Conservation (phyloP, 129 eudicot genomes). For the Artemisia annua region DNA sequence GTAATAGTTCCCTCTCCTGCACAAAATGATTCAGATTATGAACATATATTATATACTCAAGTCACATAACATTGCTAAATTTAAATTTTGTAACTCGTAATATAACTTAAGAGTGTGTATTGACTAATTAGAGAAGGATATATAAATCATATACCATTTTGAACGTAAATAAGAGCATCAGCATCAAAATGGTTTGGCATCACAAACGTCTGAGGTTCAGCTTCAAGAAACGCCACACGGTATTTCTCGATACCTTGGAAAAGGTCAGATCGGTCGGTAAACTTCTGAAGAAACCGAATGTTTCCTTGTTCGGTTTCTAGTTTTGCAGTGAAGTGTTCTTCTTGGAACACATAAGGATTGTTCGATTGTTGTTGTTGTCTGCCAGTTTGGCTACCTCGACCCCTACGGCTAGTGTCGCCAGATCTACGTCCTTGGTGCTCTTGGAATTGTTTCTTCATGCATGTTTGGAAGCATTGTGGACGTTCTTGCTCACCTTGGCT, state of each 20-base stretch:
- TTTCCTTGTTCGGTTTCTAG: conserved; percentile 51
- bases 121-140: neutral
- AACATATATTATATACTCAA: neutral
- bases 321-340: conserved; percentile 48
- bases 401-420: conserved; percentile 1
- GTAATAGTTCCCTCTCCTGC: conserved; percentile 64
- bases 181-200: conserved; percentile 76
- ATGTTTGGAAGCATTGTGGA: conserved; percentile 27
- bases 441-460: conserved; percentile 15
- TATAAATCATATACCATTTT: conserved; percentile 40
- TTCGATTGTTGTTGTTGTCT: conserved; percentile 5
- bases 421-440: conserved; percentile 2
- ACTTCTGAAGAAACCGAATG: conserved; percentile 51
- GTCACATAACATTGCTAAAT: too few relatives aligned
- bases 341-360: conserved; percentile 70
- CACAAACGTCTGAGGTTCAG: conserved; percentile 67
- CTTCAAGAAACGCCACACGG: conserved; percentile 60
- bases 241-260: conserved; percentile 60
- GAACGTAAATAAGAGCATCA: conserved; percentile 54
- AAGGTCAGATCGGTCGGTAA: conserved; percentile 58
- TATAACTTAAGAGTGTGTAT: too few relatives aligned
- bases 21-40: neutral
- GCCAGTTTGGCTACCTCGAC: neutral
- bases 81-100: too few relatives aligned
- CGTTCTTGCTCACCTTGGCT: conserved; percentile 31